Percentiles rank a stretch among this genome's conserved stretches.
These are phyloP conservation scores for Pseudohyphozyma bogoriensis DNA, from an alignment of 768 basidiomycete genomes.

Conservation along the genomic window DNA sequence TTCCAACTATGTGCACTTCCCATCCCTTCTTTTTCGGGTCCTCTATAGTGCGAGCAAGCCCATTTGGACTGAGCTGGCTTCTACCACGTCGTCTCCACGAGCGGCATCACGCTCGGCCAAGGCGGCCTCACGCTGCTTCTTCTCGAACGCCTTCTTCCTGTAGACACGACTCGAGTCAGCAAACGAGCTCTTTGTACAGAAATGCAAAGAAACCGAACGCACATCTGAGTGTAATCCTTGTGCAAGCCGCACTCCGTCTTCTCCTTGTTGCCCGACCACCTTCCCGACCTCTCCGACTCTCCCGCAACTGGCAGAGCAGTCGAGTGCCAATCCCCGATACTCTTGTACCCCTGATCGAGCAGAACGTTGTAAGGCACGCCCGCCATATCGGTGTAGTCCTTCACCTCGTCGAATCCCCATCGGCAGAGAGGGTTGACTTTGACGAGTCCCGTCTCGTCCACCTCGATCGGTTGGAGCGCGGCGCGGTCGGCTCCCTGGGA, in stretches of 20 bases:
- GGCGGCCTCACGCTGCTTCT: constrained; percentile 38
- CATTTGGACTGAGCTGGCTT: constrained; percentile 17
- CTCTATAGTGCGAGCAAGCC: neutral
- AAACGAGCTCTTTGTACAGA: neutral
- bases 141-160: constrained; percentile 42
- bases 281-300: constrained; percentile 66
- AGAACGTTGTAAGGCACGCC: constrained; percentile 79
- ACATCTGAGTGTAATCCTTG: constrained; percentile 63
- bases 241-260: constrained; percentile 97
- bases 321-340: constrained; percentile 96
- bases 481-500: constrained; percentile 89
- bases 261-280: constrained; percentile 70
- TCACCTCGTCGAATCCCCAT: constrained; percentile 76
- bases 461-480: constrained; percentile 70
- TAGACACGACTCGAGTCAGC: neutral
- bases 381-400: constrained; percentile 71
- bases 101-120: constrained; percentile 19
- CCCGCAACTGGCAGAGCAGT: constrained; percentile 46
- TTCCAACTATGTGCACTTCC: too few species aligned
- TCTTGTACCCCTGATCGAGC: constrained; percentile 81
- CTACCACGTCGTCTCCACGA: constrained; percentile 24
- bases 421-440: constrained; percentile 89
- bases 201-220: neutral
- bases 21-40: neutral
- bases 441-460: constrained; percentile 77